Conservation (phyloP, 306 rosid species). For the Gastrolobium bilobum region DNA sequence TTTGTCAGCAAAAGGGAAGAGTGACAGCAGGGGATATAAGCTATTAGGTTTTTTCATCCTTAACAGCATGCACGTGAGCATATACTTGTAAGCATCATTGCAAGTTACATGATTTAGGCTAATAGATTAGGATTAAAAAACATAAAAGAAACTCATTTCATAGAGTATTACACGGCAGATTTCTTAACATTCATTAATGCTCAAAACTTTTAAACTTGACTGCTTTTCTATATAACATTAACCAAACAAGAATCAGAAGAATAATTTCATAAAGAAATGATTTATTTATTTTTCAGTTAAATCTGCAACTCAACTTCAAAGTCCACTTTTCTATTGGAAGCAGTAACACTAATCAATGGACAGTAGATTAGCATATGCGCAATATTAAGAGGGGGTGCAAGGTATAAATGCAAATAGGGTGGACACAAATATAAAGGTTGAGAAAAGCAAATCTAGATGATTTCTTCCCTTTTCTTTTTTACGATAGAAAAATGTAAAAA, state of each 20-base stretch:
- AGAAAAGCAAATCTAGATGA: not conserved
- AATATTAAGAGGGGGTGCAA: not conserved
- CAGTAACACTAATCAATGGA: not conserved
- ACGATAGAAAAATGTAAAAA: not conserved
- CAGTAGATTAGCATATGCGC: not conserved
- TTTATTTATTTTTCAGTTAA: not conserved
- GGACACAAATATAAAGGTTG: not conserved
- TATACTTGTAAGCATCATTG: not conserved
- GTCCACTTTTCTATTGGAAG: not conserved
- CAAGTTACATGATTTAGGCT: too few species aligned
- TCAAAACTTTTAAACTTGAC: not conserved
- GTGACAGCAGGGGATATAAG: not conserved
- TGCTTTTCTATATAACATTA: too few species aligned
- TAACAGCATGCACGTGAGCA: not conserved
- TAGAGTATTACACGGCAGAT: too few species aligned
- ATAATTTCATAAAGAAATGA: not conserved
- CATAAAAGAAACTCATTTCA: too few species aligned
- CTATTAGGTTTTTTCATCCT: too few species aligned
- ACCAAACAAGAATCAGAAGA: not conserved
- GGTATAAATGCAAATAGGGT: not conserved
- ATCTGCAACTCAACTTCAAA: not conserved
- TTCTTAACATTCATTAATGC: not conserved
- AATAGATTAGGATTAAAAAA: too few species aligned
- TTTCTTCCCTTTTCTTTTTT: not conserved
- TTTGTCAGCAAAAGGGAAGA: not conserved